These are phyloP conservation scores for Apodospora peruviana DNA, from an alignment of 495 filamentous ascomycete species.

Conservation along the genomic window DNA sequence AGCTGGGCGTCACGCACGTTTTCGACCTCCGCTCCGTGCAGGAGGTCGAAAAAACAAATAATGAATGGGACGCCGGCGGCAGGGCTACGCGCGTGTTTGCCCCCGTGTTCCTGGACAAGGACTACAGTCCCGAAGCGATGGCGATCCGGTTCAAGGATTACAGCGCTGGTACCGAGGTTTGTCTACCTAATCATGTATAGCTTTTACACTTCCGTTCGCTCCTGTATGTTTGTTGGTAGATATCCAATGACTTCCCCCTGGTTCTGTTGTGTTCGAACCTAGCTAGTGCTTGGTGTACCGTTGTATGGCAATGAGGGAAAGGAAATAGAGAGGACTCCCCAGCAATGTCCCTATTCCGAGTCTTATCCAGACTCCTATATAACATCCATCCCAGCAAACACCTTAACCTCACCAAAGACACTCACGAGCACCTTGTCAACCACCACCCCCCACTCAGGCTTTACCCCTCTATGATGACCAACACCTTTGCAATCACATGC, in stretches of 20 bases:
- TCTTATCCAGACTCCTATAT: too few relatives aligned
- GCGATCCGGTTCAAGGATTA: conserved; percentile 46
- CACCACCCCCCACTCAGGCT: too few relatives aligned
- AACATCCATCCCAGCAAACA: too few relatives aligned
- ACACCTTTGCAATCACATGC: too few relatives aligned
- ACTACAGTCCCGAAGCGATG: conserved; percentile 49
- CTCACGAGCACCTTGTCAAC: too few relatives aligned
- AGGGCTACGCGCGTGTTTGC: conserved; percentile 48
- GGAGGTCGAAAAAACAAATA: conserved; percentile 32
- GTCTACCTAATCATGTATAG: conserved; percentile 9
- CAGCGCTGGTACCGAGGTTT: conserved; percentile 37
- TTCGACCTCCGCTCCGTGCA: conserved; percentile 59
- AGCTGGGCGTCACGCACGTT: conserved; percentile 53
- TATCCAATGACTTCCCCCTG: not conserved
- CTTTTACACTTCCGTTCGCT: not conserved
- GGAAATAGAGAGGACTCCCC: not conserved
- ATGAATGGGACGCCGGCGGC: conserved; percentile 35
- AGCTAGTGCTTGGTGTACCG: too few relatives aligned
- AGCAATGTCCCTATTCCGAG: too few relatives aligned
- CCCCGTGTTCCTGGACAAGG: conserved; percentile 53
- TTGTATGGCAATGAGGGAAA: not conserved
- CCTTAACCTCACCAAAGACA: too few relatives aligned
- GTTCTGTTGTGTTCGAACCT: not conserved
- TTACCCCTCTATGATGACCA: too few relatives aligned
- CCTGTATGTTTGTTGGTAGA: not conserved